Evolutionary conservation across 805 yeast species (phyloP), one percentile per base, ranked within the genome.

Genomic region (Kuraishia capsulata): DNA sequence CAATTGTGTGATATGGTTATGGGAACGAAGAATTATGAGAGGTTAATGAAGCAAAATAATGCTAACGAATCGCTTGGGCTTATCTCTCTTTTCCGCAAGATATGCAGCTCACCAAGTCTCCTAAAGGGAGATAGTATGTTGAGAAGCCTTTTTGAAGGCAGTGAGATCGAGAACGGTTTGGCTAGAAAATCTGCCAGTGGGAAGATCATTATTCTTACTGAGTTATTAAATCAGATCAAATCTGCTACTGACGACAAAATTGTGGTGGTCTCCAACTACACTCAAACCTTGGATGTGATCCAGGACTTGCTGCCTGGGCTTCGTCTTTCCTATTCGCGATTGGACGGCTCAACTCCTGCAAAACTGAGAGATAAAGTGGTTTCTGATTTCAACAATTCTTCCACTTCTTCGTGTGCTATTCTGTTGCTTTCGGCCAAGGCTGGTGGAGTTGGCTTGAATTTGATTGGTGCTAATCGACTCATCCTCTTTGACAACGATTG

Each of bases 401-500:
- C 65, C 2, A 47, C 49, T 6, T 55, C 54, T 25, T 56, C 65
- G 3, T 51, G 56, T 26, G 76, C 82, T 51, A 81, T 80, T 0
- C 87, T 92, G 47, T 59, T 92, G 10, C 58, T 92, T 10, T 85
- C 96, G 3, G 82, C 96, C 0, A 86, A 88, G 55, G 79, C 95
- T 3, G 98, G 98, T 3, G 98, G 98, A 0, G 79, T 83, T 42
- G 98, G 98, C 0, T 64, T 92, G 31, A 92, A 92, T 51, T 63
- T 92, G 25, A 72, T 85, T 25, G 98, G 97, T 0, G 98, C 95
- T 0, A 85, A 95, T 1, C 62, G 97, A 20, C 61, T 92, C 30
- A 69, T 92, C 4, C 61, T 92, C 18, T 82, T 85, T 52, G 98
- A 92, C 54, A 86, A 92, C 45, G 97, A 92, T 52, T 92, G 98